Evolutionary conservation across 2,329 filamentous ascomycete species (phyloP), one percentile per base, ranked within the genome.

Genomic region (Colletotrichum sp.): DNA sequence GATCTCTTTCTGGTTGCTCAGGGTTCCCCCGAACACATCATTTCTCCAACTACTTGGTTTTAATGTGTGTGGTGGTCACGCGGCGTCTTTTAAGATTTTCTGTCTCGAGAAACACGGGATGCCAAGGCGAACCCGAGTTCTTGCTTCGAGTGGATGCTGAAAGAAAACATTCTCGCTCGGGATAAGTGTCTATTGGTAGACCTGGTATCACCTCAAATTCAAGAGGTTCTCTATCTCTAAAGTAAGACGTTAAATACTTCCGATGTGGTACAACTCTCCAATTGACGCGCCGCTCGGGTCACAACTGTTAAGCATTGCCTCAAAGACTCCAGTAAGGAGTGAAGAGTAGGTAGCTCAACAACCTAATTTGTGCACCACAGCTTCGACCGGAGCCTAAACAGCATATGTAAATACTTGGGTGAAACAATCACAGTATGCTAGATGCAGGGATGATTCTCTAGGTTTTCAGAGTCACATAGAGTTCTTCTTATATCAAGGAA

Each of bases 151-250:
- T 51, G 13, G n/a, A 24, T 51, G 43, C n/a, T 1, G 0, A 51
- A 4, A 21, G n/a, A 13, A 47, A n/a, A 43, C 6, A 0, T 12
- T 43, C 0, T 43, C 5, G 2, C 38, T 43, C 18, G 38, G 38
- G 0, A 5, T n/a, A 43, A 6, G 11, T 3, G 38, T n/a, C 9
- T 6, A 4, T 3, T 2, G 38, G 11, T n/a, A n/a, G 0, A 43
- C 18, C 5, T 6, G 1, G 0, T 11, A 12, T 24, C 24, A n/a
- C 9, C 38, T 43, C 0, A 9, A 43, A 43, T 1, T 11, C 5
- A 43, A 43, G 18, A 43, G 38, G 18, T 0, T 3, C 11, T n/a
- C 8, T 43, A 8, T 6, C 38, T 43, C 16, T 43, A 0, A 11
- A 43, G 0, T n/a, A n/a, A 43, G 38, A 11, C 8, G 8, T 11